Evolutionary conservation across 2,329 filamentous ascomycete species (phyloP).

Genomic region (Epichloe uncinata): DNA sequence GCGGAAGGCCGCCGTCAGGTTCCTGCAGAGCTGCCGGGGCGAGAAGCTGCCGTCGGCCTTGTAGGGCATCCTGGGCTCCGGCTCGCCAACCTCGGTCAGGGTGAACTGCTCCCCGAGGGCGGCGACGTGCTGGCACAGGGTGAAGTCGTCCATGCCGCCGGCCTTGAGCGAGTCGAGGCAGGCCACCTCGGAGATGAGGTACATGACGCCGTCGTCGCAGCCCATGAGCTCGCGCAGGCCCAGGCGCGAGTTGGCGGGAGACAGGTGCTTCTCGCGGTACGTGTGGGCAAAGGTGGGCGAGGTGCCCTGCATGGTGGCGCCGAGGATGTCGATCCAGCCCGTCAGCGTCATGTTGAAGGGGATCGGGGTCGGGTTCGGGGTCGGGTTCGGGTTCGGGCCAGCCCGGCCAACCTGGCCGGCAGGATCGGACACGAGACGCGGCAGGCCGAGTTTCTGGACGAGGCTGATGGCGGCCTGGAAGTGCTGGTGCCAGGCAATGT

Average conservation of each 20-base stretch:
- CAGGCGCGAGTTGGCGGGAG: constrained; percentile 42
- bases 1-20: constrained; percentile 85
- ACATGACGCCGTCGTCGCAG: constrained; percentile 95
- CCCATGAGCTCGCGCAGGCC: constrained; percentile 92
- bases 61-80: constrained; percentile 45
- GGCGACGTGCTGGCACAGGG: constrained; percentile 78
- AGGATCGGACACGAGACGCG: constrained; percentile 49
- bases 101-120: constrained; percentile 80
- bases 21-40: constrained; percentile 71
- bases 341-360: constrained; percentile 94
- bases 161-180: constrained; percentile 83
- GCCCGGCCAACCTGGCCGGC: constrained; percentile 24
- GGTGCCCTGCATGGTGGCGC: constrained; percentile 78
- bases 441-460: constrained; percentile 73
- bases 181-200: constrained; percentile 92
- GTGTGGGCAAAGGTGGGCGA: constrained; percentile 83
- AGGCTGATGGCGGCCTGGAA: constrained; percentile 83
- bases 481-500: constrained; percentile 95
- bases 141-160: constrained; percentile 71
- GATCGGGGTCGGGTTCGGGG: constrained; percentile 15
- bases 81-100: constrained; percentile 56
- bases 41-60: constrained; percentile 61
- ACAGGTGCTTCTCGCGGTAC: constrained; percentile 90
- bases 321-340: constrained; percentile 94
- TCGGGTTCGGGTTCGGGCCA: too few species aligned